Conservation (phyloP, 352 stramenopile genomes). For the Globisporangium perplexum region DNA sequence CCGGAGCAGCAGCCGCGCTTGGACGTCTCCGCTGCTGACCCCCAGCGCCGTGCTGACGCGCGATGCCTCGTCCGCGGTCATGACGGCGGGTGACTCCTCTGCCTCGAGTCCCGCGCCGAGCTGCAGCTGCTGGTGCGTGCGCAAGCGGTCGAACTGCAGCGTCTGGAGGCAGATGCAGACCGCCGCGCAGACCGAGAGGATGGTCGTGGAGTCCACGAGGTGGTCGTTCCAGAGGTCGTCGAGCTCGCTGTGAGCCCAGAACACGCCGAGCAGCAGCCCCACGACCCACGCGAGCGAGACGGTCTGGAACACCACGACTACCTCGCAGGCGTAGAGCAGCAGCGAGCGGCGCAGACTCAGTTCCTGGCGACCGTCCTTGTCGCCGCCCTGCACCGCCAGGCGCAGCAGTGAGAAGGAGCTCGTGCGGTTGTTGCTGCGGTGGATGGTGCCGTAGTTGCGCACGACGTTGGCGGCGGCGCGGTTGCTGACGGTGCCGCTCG, state of each 20-base stretch:
- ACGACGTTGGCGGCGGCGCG: constrained; percentile 8
- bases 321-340: constrained; percentile 54
- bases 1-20: constrained; percentile 22
- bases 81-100: constrained; percentile 26
- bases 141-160: constrained; percentile 53
- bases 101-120: constrained; percentile 53
- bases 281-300: constrained; percentile 45
- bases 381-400: constrained; percentile 31
- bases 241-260: constrained; percentile 43
- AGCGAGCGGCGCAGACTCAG: constrained; percentile 47
- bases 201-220: constrained; percentile 10
- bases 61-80: constrained; percentile 1
- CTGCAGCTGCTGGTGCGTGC: constrained; percentile 57
- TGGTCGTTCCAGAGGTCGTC: constrained; percentile 30
- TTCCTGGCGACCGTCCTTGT: constrained; percentile 22
- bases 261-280: constrained; percentile 33
- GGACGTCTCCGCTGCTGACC: constrained; percentile 2
- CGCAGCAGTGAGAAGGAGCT: constrained; percentile 56
- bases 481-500: constrained; percentile 1
- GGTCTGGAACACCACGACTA: constrained; percentile 55
- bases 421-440: constrained; percentile 16
- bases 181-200: constrained; percentile 23
- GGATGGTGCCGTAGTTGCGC: constrained; percentile 15
- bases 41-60: not conserved
- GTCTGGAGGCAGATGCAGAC: constrained; percentile 55